These are phyloP conservation scores for Digitaria exilis DNA, from an alignment of 202 grass and related monocot genomes.

Conservation along the genomic window DNA sequence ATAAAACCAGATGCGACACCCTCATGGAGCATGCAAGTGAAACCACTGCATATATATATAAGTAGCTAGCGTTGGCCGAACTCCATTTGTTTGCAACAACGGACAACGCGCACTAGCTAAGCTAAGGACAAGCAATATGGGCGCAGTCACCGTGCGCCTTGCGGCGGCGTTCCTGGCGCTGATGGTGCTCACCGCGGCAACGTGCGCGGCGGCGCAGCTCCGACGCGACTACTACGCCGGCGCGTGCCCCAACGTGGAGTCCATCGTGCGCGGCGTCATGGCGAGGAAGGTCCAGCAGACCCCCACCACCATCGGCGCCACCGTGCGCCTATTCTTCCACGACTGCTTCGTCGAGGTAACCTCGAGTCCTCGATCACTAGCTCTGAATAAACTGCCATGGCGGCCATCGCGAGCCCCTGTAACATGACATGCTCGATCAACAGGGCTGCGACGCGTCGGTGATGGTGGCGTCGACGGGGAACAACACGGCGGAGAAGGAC, in stretches of 20 bases:
- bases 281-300: conserved; percentile 59
- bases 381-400: too few species aligned
- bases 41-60: background rate
- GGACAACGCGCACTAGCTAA: background rate
- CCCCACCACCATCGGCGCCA: conserved; percentile 50
- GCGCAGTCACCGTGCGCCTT: background rate
- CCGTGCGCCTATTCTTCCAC: conserved; percentile 77
- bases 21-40: too few species aligned
- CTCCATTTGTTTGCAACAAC: background rate
- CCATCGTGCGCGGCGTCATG: conserved; percentile 64
- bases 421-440: too few species aligned
- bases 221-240: conserved; percentile 62
- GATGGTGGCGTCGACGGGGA: conserved; percentile 56
- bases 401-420: too few species aligned
- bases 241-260: conserved; percentile 71
- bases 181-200: background rate
- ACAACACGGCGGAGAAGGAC: conserved; percentile 74
- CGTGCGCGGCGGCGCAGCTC: conserved; percentile 53
- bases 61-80: too few species aligned
- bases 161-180: background rate
- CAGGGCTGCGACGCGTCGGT: conserved; percentile 76
- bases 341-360: conserved; percentile 80
- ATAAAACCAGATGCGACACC: too few species aligned
- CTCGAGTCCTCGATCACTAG: too few species aligned
- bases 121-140: background rate